Base-by-base conservation (phyloP, 257 asterid genomes). In the Jaltomata sinuosa region DNA sequence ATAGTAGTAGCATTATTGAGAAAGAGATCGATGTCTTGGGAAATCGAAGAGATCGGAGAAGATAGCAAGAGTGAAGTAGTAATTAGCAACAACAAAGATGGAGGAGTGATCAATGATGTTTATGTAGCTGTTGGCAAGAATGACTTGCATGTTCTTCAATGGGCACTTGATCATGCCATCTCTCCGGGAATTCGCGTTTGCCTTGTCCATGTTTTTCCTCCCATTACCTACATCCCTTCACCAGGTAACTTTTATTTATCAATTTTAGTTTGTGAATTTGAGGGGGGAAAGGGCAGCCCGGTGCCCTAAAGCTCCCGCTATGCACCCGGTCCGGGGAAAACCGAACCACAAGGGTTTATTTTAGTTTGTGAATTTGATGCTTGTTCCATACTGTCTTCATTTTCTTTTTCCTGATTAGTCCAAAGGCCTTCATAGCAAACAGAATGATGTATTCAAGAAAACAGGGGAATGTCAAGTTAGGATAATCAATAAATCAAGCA, bases 101-200 rank as follows among this genome's bases (percentile, higher is more conserved):
- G 62, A 76, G 81, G 62, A 27, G 55, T 49, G 36, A 77, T 50
- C 27, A 49, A 77, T 77, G 98, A 93, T 87, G 91, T 92, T 14
- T 93, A 95, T 88, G 90, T 95, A 69, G 95, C 96, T 47, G 97
- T 93, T 79, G 97, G 95, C 19, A 95, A 91, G 52, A 90, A 92
- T 85, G 98, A 95, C 84, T 79, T 90, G 86, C 93, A 92, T 67
- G 92, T 93, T 16, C 90, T 95, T 45, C 90, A 89, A 85, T 95
- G 97, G 97, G 93, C 93, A 19, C 90, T 95, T 52, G 94, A 92
- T 83, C 93, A 92, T 85, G 91, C 78, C 4, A 91, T 90, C 5
- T 84, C 89, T 3, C 94, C 92, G 0, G 96, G 91, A n/a, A 86
- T 88, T 87, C 94, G 91, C 49, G 84, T 95, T 22, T 89, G 90